Evolutionary conservation across 495 filamentous ascomycete species (phyloP), one percentile per base, ranked within the genome.

Genomic region (Tetracladium setigerum): DNA sequence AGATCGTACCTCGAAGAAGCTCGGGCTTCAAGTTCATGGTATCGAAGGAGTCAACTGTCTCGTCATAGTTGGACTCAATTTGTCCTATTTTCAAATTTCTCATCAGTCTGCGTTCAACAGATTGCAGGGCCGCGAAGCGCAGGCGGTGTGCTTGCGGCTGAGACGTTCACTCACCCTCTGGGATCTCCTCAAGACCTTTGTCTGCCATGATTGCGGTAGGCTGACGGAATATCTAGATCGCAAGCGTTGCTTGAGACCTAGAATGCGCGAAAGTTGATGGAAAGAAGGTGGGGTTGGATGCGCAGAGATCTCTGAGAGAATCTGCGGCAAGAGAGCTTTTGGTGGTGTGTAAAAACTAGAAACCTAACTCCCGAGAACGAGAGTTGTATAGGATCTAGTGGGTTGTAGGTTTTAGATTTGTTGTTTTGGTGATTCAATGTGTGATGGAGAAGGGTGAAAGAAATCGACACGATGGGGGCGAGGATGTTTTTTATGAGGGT

Each of bases 31-130:
- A 78, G 71, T 84, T 82, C 92, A 98, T 98, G 53, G 89, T 78
- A 72, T 98, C 92, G 70, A 98, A 98, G 48, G 89, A 95, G 71
- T 99, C 92, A 67, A 90, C 92, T 61, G 91, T 87, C 80, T 99
- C 94, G 81, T 99, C 92, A 74, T 99, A 99, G 86, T 97, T 99
- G 62, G 90, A 95, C 76, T 97, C 92, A 76, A 99, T 97, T 74
- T 90, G 86, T 66, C 86, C 94, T 95, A 71, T 63, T 62, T 30
- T 19, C 30, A 13, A 41, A 51, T 27, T 43, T 49, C 43, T 34
- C 18, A 38, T 55, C 27, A 60, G 53, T 52, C 19, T 42, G 34
- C n/a, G 22, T 46, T 49, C 35, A 10, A 41, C 33, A 15, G 30
- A 12, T 18, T 14, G 41, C 17, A 19, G 31, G n/a, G 31, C 7